Evolutionary conservation across 371 early-diverging fungal genomes (phyloP).

Genomic region (Saksenaea vasiformis): DNA sequence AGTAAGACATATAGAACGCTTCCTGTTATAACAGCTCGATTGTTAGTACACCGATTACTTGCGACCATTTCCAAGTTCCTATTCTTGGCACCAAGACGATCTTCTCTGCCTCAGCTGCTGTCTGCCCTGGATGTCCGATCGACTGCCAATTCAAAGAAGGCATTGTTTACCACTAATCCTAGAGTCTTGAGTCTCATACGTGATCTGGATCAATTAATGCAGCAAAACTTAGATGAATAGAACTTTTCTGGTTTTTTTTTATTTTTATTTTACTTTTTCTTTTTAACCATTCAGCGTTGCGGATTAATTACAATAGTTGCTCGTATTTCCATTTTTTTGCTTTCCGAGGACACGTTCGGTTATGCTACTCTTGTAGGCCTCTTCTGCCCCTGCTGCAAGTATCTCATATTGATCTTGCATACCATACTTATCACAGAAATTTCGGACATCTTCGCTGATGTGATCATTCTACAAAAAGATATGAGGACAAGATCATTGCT

Average conservation of each 20-base stretch:
- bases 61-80: conserved; percentile 42
- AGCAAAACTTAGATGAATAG: conserved; percentile 10
- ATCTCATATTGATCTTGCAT: not conserved
- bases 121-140: conserved; percentile 36
- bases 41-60: conserved; percentile 44
- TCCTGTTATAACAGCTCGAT: not conserved
- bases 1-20: not conserved
- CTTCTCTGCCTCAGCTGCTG: conserved; percentile 32
- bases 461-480: not conserved
- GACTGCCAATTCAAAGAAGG: conserved; percentile 30
- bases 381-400: not conserved
- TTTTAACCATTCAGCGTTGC: not conserved
- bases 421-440: not conserved
- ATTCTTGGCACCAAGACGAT: conserved; percentile 39
- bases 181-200: conserved; percentile 27
- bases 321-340: not conserved
- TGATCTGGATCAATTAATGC: conserved; percentile 32
- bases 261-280: too few relatives aligned
- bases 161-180: conserved; percentile 11
- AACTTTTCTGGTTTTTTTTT: not conserved
- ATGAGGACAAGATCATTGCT: not conserved
- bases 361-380: not conserved
- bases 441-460: not conserved
- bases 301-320: not conserved
- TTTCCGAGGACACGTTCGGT: not conserved